Evolutionary conservation across 2,329 filamentous ascomycete species (phyloP).

Genomic region (Simplicillium sp.): DNA sequence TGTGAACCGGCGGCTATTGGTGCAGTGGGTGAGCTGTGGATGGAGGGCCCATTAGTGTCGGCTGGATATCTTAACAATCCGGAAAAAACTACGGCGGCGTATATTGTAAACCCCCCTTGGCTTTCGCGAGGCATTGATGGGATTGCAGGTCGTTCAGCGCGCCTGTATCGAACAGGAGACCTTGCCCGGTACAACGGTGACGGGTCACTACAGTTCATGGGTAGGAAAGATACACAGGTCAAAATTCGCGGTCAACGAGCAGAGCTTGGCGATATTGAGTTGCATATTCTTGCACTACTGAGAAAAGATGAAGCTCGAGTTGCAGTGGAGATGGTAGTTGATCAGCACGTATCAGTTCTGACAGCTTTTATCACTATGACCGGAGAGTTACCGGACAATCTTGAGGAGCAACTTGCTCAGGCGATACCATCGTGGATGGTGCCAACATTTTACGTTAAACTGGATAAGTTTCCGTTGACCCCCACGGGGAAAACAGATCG

Average conservation of each 20-base stretch:
- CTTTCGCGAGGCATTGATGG: constrained; percentile 13
- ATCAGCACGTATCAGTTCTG: neutral
- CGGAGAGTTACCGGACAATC: neutral
- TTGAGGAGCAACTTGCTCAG: neutral
- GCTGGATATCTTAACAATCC: constrained; percentile 1
- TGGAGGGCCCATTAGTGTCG: constrained; percentile 2
- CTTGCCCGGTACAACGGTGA: constrained; percentile 31
- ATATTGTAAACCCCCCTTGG: constrained; percentile 20
- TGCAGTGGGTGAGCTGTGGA: constrained; percentile 1
- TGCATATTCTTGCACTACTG: constrained; percentile 1
- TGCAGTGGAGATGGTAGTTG: neutral
- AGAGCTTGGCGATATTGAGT: constrained; percentile 10
- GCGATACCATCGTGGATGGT: constrained; percentile 8
- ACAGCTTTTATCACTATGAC: constrained; percentile 2
- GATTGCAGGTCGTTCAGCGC: constrained; percentile 17
- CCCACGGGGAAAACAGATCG: constrained; percentile 6
- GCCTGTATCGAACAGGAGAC: constrained; percentile 44
- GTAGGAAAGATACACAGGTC: constrained; percentile 10
- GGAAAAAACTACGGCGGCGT: constrained; percentile 21
- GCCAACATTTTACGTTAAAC: constrained; percentile 1
- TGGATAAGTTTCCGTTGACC: constrained; percentile 2
- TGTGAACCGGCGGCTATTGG: no score
- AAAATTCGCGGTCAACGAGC: constrained; percentile 10
- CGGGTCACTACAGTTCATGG: constrained; percentile 7
- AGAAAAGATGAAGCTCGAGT: constrained; percentile 4